Base-by-base conservation (phyloP, 106 monocot genomes). In the Dendrobium catenatum region DNA sequence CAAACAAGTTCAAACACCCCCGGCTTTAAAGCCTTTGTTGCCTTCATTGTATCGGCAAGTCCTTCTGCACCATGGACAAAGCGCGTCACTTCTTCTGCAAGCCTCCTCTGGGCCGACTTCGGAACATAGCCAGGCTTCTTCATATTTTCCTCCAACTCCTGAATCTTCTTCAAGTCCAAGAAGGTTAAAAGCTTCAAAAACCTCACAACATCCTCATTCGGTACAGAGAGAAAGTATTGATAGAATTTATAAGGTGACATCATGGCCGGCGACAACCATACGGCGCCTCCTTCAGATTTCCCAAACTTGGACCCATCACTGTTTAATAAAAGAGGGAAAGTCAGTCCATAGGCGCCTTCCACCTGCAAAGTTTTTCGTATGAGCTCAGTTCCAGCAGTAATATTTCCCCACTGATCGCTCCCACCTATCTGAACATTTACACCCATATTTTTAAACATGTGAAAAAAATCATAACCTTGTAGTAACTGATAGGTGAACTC, bases 261-360 rank as follows among this genome's bases (percentile, higher is more conserved):
- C 90, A 88, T 89, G 6, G 68, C 42, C 2, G 92, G 42, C 3
- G 90, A 90, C 77, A 97, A 82, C 94, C 97, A 97, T 46, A 94
- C 2, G 1, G 37, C 37, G 3, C 37, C 37, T 1, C 37, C 37
- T 2, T 37, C 37, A 37, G 37, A 37, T 78, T 97, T 97, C 70
- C 97, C 97, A 80, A 94, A 94, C 84, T 97, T 92, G 20, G 90
- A 94, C 13, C 97, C 94, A 55, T 97, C 97, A 74, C 90, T 97
- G 85, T 89, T 97, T 55, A 97, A 78, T 85, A 97, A 33, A 55
- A 97, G 94, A 5, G 97, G 97, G 79, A 97, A 97, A 22, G 94
- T 97, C 85, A 94, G n/a, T 9, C 97, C 94, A 67, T 89, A 89
- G 70, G 94, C 97, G 67, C 92, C 97, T 70, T 92, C 94, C 7